These are phyloP conservation scores for Setaria viridis DNA, from an alignment of 202 grass and related monocot species.

Conservation along the genomic window DNA sequence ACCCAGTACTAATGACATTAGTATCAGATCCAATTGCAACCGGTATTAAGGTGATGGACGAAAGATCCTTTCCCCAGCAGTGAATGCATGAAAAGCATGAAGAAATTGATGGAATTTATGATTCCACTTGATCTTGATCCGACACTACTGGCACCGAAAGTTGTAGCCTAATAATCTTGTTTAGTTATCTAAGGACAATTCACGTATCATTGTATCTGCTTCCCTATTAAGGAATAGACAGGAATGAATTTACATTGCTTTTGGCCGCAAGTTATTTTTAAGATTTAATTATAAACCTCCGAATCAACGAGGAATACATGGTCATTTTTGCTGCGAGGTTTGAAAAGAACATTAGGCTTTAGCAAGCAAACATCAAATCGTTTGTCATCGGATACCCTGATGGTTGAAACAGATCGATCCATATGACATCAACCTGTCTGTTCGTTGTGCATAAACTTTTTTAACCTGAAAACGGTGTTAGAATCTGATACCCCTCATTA, in stretches of 20 bases:
- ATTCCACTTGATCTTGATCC: background rate
- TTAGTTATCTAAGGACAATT: conserved; percentile 1
- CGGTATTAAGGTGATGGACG: too few relatives aligned
- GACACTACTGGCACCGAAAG: conserved; percentile 20
- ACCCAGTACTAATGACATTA: too few relatives aligned
- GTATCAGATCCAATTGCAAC: too few relatives aligned
- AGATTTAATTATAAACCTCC: too few relatives aligned
- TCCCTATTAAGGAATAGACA: background rate
- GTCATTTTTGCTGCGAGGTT: too few relatives aligned
- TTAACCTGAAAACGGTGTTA: background rate
- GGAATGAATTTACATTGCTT: background rate
- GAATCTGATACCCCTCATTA: too few relatives aligned
- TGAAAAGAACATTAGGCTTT: background rate
- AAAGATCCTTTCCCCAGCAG: too few relatives aligned
- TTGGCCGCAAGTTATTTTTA: background rate
- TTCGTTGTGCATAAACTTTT: background rate
- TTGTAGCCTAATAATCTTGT: conserved; percentile 12
- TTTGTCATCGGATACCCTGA: background rate
- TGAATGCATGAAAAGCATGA: too few relatives aligned
- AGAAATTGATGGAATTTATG: background rate
- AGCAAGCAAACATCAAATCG: background rate
- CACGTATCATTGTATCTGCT: background rate
- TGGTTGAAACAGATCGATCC: background rate
- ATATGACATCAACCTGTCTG: background rate
- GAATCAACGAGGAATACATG: too few relatives aligned